These are phyloP conservation scores for Cutaneotrichosporon sp. DNA, from an alignment of 1,284 basidiomycete genomes.

Conservation along the genomic window DNA sequence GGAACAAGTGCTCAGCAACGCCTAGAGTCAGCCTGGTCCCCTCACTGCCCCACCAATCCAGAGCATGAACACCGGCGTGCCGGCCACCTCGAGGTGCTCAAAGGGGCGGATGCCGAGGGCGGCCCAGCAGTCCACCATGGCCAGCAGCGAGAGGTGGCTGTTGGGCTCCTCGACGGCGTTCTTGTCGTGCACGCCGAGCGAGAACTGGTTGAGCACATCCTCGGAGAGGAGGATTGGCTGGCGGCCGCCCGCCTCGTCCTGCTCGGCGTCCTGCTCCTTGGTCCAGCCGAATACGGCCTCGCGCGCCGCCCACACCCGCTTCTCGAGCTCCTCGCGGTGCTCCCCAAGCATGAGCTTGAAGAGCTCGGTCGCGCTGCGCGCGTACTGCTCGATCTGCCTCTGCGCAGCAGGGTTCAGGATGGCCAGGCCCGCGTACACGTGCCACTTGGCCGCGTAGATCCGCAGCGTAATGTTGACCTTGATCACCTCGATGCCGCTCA, in stretches of 20 bases:
- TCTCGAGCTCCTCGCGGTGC: constrained; percentile 65
- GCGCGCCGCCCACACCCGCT: constrained; percentile 74
- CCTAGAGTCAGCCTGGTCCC: constrained; percentile 55
- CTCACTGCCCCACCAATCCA: constrained; percentile 86
- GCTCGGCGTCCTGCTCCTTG: constrained; percentile 33
- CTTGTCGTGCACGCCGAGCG: constrained; percentile 63
- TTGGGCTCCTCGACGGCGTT: constrained; percentile 59
- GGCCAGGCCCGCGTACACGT: constrained; percentile 97
- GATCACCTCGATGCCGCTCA: constrained; percentile 97
- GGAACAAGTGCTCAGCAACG: constrained; percentile 93
- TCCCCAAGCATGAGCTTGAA: constrained; percentile 96
- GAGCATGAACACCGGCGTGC: constrained; percentile 92
- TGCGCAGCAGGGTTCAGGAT: constrained; percentile 94
- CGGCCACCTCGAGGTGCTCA: constrained; percentile 87
- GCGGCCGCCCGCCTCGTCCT: constrained; percentile 48
- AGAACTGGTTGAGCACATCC: constrained; percentile 85
- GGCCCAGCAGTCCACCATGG: constrained; percentile 99
- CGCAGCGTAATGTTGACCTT: constrained; percentile 97
- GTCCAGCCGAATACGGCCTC: constrained; percentile 72
- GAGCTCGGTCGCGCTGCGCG: constrained; percentile 78
- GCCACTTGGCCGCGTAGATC: constrained; percentile 97
- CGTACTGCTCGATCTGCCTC: constrained; percentile 86
- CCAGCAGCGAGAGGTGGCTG: constrained; percentile 92
- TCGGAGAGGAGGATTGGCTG: constrained; percentile 81
- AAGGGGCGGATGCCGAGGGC: constrained; percentile 84